Evolutionary conservation across 1,284 basidiomycete genomes (phyloP), one percentile per base, ranked within the genome.

Genomic region (Sporisorium graminicola): DNA sequence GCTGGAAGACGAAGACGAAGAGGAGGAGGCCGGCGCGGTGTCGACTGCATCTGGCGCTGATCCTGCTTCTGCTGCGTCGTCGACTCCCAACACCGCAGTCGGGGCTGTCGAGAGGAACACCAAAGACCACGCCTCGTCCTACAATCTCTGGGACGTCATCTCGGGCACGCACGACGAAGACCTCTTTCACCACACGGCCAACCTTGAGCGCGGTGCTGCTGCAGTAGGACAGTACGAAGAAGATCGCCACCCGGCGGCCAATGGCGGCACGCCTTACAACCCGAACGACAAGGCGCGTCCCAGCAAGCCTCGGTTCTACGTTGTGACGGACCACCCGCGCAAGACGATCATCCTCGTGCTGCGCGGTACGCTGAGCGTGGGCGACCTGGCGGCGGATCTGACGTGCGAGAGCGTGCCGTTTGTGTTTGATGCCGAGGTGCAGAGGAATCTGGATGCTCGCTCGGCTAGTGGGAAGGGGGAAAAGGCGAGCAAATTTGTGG

Each of bases 351-450:
- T 81, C 42, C 63, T 84, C 5, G 76, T 82, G 0, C 65, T 84
- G 3, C 78, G 84, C 1, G 84, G 84, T 13, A 85, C 81, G 27
- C 68, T 85, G 18, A 75, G 59, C 8, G 56, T 85, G 16, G 84
- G 83, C 33, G 84, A 86, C 43, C 44, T 85, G 13, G 80, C 82
- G 0, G 81, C 82, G 27, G 84, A 86, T 58, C 72, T 86, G 7
- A 84, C 84, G 1, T 86, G 84, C 74, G 82, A 85, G 43, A 66
- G 70, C 5, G 65, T 79, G 0, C 65, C 64, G 5, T 81, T 77
- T 29, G 18, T 14, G 10, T 76, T 76, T 20, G 61, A 64, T 5
- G 9, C 58, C 20, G 53, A 67, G 24, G 67, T 75, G 35, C 42
- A 53, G 7, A 26, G 33, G 26, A 77, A 73, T 9, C 14, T 74